Percentiles rank a stretch among this genome's conserved stretches.
These are phyloP conservation scores for Pochonia chlamydosporia DNA, from an alignment of 2,329 filamentous ascomycete species.

Conservation along the genomic window DNA sequence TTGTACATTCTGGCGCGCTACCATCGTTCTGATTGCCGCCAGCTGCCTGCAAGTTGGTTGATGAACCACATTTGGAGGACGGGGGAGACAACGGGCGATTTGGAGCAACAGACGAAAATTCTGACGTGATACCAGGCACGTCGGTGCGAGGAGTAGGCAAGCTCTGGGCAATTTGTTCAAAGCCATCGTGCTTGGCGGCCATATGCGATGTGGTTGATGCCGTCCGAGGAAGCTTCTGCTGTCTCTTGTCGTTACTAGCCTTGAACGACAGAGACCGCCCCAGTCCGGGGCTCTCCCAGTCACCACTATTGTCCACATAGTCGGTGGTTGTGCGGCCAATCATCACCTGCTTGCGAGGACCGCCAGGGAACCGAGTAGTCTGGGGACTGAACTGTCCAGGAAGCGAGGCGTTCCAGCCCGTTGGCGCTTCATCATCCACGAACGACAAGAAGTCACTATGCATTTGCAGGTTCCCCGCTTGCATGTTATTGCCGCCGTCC, in stretches of 20 bases:
- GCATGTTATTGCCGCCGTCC: slow-evolving; percentile 70
- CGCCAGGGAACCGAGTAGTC: slow-evolving; percentile 72
- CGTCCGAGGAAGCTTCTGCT: slow-evolving; percentile 74
- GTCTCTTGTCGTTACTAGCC: slow-evolving; percentile 65
- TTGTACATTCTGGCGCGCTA: slow-evolving; percentile 68
- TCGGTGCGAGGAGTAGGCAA: slow-evolving; percentile 62
- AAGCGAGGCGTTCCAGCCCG: slow-evolving; percentile 81
- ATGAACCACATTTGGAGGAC: slow-evolving; percentile 53
- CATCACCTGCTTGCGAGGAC: slow-evolving; percentile 80
- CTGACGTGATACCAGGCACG: slow-evolving; percentile 48
- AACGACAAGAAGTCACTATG: slow-evolving; percentile 61
- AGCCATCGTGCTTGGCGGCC: slow-evolving; percentile 27
- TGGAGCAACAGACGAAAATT: slow-evolving; percentile 68
- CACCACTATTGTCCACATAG: slow-evolving; percentile 68
- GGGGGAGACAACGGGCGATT: slow-evolving; percentile 49
- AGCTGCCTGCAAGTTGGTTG: slow-evolving; percentile 50
- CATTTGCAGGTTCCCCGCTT: slow-evolving; percentile 67
- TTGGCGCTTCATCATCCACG: slow-evolving; percentile 60
- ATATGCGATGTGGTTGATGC: slow-evolving; percentile 64
- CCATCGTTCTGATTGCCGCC: slow-evolving; percentile 51
- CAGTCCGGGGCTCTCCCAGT: slow-evolving; percentile 67
- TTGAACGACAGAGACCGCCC: slow-evolving; percentile 68
- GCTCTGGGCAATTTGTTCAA: slow-evolving; percentile 53
- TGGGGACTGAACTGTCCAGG: slow-evolving; percentile 80
- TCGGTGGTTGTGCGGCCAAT: slow-evolving; percentile 74